A percentile compares a stretch with the other conserved stretches of the same genome.
Conservation (phyloP, 75 land plant genomes). For the Pinus albicaulis region DNA sequence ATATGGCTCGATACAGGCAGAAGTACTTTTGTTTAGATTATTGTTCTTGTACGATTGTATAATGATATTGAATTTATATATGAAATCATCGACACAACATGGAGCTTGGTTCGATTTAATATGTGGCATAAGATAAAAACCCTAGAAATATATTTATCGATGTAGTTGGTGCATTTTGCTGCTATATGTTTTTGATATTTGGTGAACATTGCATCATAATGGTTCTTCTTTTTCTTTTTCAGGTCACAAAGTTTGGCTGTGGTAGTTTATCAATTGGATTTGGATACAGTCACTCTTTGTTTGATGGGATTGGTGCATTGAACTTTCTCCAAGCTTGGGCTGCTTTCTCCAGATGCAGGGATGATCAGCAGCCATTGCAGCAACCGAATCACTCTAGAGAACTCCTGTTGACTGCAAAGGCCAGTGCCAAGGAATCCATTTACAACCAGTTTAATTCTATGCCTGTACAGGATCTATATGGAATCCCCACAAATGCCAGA, state of each 20-base stretch:
- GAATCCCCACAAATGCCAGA: conserved; percentile 1
- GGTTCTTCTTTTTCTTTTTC: not conserved
- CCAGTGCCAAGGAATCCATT: not conserved
- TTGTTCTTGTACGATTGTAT: too few relatives aligned
- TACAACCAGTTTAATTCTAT: not conserved
- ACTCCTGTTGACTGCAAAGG: not conserved
- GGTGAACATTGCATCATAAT: too few relatives aligned
- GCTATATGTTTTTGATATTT: too few relatives aligned
- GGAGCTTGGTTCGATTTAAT: not conserved
- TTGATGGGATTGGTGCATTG: conserved; percentile 11
- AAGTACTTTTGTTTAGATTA: too few relatives aligned
- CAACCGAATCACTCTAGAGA: conserved; percentile 1
- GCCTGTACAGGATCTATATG: conserved; percentile 1
- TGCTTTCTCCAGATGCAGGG: not conserved
- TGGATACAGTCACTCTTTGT: conserved; percentile 3
- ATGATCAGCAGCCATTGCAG: not conserved
- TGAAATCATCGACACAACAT: conserved; percentile 13
- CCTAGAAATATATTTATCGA: not conserved
- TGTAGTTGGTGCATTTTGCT: too few relatives aligned
- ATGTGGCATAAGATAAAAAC: not conserved
- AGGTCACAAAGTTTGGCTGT: conserved; percentile 4
- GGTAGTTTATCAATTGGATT: conserved; percentile 4
- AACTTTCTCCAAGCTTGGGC: conserved; percentile 6
- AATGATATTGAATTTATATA: not conserved
- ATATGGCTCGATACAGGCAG: too few relatives aligned